These are phyloP conservation scores for Erysimum cheiranthoides DNA, from an alignment of 345 rosid species.

Conservation along the genomic window DNA sequence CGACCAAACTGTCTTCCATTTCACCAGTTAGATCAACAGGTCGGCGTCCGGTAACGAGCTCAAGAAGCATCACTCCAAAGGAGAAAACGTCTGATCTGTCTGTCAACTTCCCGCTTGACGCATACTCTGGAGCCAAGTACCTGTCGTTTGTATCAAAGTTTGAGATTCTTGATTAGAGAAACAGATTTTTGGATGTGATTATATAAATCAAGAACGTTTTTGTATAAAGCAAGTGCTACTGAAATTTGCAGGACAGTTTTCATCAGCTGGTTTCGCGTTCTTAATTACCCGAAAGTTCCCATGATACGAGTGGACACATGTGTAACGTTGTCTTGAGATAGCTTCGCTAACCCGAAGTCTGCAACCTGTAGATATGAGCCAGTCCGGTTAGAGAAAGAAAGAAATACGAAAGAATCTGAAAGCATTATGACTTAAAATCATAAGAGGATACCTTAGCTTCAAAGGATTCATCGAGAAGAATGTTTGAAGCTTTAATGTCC, in stretches of 20 bases:
- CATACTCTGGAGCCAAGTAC: slow-evolving; percentile 95
- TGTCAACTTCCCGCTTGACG: slow-evolving; percentile 87
- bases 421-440: neutral
- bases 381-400: slow-evolving; percentile 14
- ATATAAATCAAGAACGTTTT: neutral
- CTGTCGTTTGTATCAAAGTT: slow-evolving; percentile 41
- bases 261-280: neutral
- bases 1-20: slow-evolving; percentile 90
- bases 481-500: slow-evolving; percentile 88
- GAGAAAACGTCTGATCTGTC: slow-evolving; percentile 96
- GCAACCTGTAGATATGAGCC: slow-evolving; percentile 64
- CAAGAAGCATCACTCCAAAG: slow-evolving; percentile 84
- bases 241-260: neutral
- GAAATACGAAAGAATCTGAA: neutral
- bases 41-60: slow-evolving; percentile 74
- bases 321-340: slow-evolving; percentile 73
- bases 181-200: slow-evolving; percentile 16
- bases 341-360: slow-evolving; percentile 92
- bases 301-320: slow-evolving; percentile 97
- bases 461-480: slow-evolving; percentile 71
- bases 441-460: slow-evolving; percentile 70
- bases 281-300: slow-evolving; percentile 97
- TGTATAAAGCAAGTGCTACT: neutral
- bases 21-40: slow-evolving; percentile 66
- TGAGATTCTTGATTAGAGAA: slow-evolving; percentile 28